phyloP scores from a whole-genome alignment of 225 moss, liverwort and hornwort species.

The Physcomitrellopsis africana region DNA sequence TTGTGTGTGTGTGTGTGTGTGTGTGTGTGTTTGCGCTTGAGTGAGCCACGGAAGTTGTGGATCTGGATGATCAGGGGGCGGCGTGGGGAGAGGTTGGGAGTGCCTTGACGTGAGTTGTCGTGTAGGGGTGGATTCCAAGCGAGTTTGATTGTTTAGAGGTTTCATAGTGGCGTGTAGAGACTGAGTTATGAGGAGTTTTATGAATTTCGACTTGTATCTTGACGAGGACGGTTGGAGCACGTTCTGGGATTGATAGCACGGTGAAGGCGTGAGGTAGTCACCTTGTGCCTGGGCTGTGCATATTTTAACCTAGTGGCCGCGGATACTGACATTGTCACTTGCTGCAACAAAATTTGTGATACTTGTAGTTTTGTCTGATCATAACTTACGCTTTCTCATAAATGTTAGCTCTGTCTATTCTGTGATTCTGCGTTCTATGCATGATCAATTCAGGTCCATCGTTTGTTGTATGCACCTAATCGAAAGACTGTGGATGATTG shows the following conservation, averaged over 20 bases:
- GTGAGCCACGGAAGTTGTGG: slow-evolving; percentile 14
- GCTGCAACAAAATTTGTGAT: no score
- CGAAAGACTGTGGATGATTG: no score
- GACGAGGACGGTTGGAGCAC: background rate
- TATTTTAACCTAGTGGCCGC: slow-evolving; percentile 13
- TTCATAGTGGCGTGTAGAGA: no score
- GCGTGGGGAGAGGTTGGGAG: background rate
- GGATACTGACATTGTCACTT: background rate
- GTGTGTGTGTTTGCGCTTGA: background rate
- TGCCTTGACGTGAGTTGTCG: background rate
- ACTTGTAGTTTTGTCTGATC: no score
- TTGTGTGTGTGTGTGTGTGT: no score
- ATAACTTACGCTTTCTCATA: no score
- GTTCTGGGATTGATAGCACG: background rate
- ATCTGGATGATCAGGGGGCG: background rate
- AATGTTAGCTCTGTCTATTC: no score
- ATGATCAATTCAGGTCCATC: no score
- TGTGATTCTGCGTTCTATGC: no score
- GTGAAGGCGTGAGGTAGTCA: background rate
- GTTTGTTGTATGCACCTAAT: no score
- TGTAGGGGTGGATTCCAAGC: background rate
- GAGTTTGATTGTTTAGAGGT: background rate
- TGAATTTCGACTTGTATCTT: background rate
- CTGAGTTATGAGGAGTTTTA: background rate
- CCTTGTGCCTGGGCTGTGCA: background rate